A percentile compares a stretch with the other conserved stretches of the same genome.
Conservation (phyloP, 129 eudicot species). For the Centrapalus pauciflorus region DNA sequence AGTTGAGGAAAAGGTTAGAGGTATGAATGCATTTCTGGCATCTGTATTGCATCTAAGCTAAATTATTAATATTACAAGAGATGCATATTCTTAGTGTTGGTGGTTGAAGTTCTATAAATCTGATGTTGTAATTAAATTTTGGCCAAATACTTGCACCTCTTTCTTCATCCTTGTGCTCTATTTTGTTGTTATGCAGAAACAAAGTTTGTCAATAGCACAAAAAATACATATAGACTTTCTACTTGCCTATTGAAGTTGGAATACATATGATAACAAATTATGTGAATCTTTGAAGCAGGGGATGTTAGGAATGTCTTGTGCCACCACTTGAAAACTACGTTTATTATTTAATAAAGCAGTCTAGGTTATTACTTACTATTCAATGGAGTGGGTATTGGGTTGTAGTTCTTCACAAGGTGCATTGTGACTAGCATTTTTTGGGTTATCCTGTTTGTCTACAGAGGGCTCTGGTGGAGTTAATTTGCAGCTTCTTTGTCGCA, state of each 20-base stretch:
- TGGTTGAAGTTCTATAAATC: neutral
- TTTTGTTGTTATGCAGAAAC: neutral
- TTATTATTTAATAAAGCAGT: too few species aligned
- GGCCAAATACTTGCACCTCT: conserved; percentile 10
- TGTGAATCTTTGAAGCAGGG: neutral
- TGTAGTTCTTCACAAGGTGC: neutral
- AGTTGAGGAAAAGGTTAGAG: conserved; percentile 88
- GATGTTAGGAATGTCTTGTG: neutral
- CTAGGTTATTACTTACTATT: neutral
- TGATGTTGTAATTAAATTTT: neutral
- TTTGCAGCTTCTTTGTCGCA: conserved; percentile 97
- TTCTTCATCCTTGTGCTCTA: neutral
- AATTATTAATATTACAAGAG: neutral
- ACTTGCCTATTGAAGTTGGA: neutral
- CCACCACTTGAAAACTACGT: neutral
- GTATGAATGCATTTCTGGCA: conserved; percentile 34
- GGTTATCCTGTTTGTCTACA: conserved; percentile 14
- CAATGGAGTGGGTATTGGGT: neutral
- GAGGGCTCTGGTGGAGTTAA: conserved; percentile 89
- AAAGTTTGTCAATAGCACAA: neutral
- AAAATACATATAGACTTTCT: neutral
- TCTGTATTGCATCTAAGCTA: neutral
- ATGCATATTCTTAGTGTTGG: neutral
- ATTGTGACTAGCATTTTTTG: neutral
- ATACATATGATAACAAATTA: neutral